Evolutionary conservation across 345 rosid species (phyloP).

Genomic region (Turritis glabra): DNA sequence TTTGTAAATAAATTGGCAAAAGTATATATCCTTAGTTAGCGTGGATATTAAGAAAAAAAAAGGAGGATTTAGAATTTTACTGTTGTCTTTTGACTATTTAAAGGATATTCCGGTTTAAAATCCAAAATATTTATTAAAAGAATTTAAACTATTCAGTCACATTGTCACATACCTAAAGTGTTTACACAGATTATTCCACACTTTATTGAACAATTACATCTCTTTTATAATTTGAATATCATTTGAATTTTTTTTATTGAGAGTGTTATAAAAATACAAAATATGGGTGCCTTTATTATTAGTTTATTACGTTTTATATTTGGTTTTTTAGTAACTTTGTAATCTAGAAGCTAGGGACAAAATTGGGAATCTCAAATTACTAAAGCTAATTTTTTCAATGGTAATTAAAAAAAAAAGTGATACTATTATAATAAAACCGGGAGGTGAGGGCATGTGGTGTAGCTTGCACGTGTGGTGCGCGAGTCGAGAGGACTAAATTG

Average conservation of each 20-base stretch:
- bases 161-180: not conserved
- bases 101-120: not conserved
- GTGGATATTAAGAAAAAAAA: conserved; percentile 23
- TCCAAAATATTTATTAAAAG: not conserved
- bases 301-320: too few relatives aligned
- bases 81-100: conserved; percentile 17
- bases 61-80: conserved; percentile 4
- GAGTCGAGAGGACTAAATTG: conserved; percentile 32
- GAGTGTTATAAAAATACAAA: too few relatives aligned
- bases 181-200: not conserved
- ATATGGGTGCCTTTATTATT: too few relatives aligned
- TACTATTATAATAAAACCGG: conserved; percentile 19
- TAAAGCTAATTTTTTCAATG: conserved; percentile 1
- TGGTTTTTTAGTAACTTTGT: not conserved
- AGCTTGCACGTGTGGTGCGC: conserved; percentile 42
- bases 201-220: not conserved
- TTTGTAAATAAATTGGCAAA: not conserved
- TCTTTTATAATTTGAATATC: not conserved
- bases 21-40: conserved; percentile 11
- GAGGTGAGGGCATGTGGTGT: conserved; percentile 32
- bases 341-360: conserved; percentile 14
- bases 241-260: not conserved
- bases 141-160: not conserved
- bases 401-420: not conserved
- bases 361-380: conserved; percentile 2